phyloP scores from a whole-genome alignment of 139 green algal species.

The Desmodesmus armatus region DNA sequence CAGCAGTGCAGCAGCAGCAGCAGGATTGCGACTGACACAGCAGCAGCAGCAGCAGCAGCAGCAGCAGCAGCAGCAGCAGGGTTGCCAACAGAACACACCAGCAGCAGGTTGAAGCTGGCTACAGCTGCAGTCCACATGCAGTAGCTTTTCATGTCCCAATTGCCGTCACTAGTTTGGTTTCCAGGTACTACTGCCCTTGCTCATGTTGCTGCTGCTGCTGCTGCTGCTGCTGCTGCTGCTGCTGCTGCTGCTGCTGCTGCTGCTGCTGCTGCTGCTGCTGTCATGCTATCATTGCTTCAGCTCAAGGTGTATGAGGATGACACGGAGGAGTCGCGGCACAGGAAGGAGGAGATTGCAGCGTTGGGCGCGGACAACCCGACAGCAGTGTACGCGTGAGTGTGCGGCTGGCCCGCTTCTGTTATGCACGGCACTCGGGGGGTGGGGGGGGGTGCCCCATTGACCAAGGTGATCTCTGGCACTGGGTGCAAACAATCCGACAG shows the following conservation, averaged over 20 bases:
- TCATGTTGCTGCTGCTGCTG: neutral
- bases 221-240: neutral
- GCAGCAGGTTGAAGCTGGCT: neutral
- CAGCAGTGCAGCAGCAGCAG: neutral
- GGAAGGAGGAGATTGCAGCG: constrained; percentile 92
- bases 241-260: constrained; percentile 2
- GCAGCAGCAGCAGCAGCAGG: neutral
- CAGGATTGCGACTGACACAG: neutral
- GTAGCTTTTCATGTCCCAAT: neutral
- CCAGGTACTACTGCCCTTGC: neutral
- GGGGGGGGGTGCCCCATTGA: no score
- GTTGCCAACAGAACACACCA: neutral
- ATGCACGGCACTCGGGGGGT: no score
- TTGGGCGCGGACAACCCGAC: constrained; percentile 74
- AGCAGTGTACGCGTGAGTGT: constrained; percentile 50
- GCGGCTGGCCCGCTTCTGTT: no score
- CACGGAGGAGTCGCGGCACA: constrained; percentile 61
- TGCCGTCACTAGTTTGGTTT: neutral
- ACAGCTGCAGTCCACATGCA: neutral
- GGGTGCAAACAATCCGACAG: no score
- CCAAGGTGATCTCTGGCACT: neutral
- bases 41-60: constrained; percentile 8
- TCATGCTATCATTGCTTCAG: constrained; percentile 52
- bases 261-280: constrained; percentile 8
- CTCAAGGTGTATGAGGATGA: constrained; percentile 90